These are phyloP conservation scores for Trametes sanguinea DNA, from an alignment of 768 basidiomycete genomes.

Conservation along the genomic window DNA sequence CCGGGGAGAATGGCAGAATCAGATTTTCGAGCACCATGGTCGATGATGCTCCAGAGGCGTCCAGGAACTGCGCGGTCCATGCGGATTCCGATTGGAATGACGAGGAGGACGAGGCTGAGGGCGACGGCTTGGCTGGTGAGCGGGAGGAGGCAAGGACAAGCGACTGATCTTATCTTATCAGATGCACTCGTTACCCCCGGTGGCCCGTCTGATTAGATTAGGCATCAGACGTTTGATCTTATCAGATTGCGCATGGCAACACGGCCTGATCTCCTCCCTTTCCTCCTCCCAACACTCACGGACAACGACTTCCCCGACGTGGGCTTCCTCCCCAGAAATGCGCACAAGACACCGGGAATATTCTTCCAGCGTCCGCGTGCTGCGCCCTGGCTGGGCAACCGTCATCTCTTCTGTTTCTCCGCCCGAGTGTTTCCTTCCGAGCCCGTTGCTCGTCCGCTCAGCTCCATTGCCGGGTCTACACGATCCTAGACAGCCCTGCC, in stretches of 20 bases:
- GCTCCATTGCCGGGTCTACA: conserved; percentile 1
- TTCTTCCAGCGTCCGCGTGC: conserved; percentile 5
- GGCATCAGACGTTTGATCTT: conserved; percentile 11
- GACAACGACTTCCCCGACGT: background rate
- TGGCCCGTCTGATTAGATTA: conserved; percentile 12
- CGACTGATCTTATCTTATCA: conserved; percentile 23
- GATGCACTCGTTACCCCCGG: background rate
- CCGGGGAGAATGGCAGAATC: background rate
- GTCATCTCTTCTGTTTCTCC: conserved; percentile 10
- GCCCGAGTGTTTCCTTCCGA: conserved; percentile 5
- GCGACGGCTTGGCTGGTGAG: conserved; percentile 4
- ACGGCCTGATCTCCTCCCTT: background rate
- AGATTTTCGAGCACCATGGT: background rate
- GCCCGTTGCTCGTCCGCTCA: background rate
- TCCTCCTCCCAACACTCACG: background rate
- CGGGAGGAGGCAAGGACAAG: background rate
- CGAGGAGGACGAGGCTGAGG: background rate
- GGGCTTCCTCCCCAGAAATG: background rate
- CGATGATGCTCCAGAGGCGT: background rate
- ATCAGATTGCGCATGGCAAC: conserved; percentile 22
- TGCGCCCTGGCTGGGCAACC: background rate
- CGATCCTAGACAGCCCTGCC: conserved; percentile 9
- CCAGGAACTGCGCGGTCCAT: conserved; percentile 7
- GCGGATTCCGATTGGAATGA: conserved; percentile 7
- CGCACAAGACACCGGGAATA: background rate